These are phyloP conservation scores for Mucor velutinosus DNA, from an alignment of 371 early-diverging fungal genomes.

Conservation along the genomic window DNA sequence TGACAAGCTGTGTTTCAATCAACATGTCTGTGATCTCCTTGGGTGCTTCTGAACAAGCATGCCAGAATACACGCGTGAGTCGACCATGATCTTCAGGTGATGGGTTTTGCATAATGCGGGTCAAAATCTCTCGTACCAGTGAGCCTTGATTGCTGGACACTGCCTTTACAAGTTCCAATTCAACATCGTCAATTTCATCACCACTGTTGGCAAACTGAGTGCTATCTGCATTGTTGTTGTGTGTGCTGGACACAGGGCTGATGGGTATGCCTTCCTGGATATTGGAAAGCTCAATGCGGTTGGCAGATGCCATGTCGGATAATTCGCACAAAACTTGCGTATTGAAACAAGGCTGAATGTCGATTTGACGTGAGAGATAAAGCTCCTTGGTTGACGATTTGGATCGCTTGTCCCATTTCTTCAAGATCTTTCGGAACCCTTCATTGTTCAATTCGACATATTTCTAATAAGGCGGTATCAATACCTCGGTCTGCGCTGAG, in stretches of 20 bases:
- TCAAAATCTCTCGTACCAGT: slow-evolving; percentile 62
- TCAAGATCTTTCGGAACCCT: slow-evolving; percentile 95
- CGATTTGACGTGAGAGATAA: slow-evolving; percentile 92
- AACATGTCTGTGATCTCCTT: slow-evolving; percentile 61
- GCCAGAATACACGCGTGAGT: slow-evolving; percentile 80
- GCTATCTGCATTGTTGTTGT: background rate
- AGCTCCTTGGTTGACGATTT: slow-evolving; percentile 94
- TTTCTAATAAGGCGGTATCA: slow-evolving; percentile 54
- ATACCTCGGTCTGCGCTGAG: background rate
- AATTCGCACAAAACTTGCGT: slow-evolving; percentile 86
- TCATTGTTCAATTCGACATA: slow-evolving; percentile 95
- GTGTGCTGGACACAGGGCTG: slow-evolving; percentile 11
- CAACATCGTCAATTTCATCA: slow-evolving; percentile 61
- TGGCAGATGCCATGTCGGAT: slow-evolving; percentile 77
- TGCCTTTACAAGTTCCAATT: slow-evolving; percentile 62
- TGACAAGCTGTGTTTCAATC: slow-evolving; percentile 64
- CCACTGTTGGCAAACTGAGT: slow-evolving; percentile 14
- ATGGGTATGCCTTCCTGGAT: slow-evolving; percentile 49
- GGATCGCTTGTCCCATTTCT: slow-evolving; percentile 98
- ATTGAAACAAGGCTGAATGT: slow-evolving; percentile 95
- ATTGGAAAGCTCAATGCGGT: slow-evolving; percentile 64
- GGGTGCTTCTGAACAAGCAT: slow-evolving; percentile 76
- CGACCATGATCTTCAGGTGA: slow-evolving; percentile 57
- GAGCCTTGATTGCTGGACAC: slow-evolving; percentile 52
- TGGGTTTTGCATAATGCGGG: slow-evolving; percentile 48